Evolutionary conservation across 2,329 filamentous ascomycete genomes (phyloP).

Genomic region (Neopestalotiopsis clavispora): DNA sequence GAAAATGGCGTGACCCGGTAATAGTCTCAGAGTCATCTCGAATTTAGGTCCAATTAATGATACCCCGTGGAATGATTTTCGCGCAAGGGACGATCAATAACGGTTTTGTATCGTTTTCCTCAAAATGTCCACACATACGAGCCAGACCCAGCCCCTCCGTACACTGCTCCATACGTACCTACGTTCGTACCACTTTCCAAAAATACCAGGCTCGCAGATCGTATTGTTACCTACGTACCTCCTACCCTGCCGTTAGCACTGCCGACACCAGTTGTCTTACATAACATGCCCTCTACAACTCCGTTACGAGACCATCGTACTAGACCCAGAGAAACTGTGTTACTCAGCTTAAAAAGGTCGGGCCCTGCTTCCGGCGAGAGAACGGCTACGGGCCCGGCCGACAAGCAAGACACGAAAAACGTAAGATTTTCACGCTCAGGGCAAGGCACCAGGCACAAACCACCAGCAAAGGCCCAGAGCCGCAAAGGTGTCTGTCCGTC

Average conservation of each 20-base stretch:
- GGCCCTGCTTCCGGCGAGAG: not conserved
- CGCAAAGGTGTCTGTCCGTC: not conserved
- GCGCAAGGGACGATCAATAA: not conserved
- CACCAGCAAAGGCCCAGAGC: not conserved
- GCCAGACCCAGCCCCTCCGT: not conserved
- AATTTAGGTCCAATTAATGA: not conserved
- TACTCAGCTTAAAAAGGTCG: not conserved
- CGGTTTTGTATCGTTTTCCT: not conserved
- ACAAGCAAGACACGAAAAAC: not conserved
- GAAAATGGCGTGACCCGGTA: not conserved
- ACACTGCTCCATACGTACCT: no score
- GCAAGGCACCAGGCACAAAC: not conserved
- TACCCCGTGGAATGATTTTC: not conserved
- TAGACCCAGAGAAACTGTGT: not conserved
- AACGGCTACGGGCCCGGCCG: conserved; percentile 6
- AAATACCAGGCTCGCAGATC: not conserved
- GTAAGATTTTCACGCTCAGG: not conserved
- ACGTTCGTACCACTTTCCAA: not conserved
- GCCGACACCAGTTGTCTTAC: not conserved
- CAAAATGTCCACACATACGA: not conserved
- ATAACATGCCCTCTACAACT: not conserved
- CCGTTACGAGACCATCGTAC: not conserved
- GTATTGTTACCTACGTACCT: not conserved
- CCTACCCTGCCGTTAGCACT: not conserved
- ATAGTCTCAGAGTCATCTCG: not conserved